These are phyloP conservation scores for Canariomyces notabilis DNA, from an alignment of 2,329 filamentous ascomycete species.

Conservation along the genomic window DNA sequence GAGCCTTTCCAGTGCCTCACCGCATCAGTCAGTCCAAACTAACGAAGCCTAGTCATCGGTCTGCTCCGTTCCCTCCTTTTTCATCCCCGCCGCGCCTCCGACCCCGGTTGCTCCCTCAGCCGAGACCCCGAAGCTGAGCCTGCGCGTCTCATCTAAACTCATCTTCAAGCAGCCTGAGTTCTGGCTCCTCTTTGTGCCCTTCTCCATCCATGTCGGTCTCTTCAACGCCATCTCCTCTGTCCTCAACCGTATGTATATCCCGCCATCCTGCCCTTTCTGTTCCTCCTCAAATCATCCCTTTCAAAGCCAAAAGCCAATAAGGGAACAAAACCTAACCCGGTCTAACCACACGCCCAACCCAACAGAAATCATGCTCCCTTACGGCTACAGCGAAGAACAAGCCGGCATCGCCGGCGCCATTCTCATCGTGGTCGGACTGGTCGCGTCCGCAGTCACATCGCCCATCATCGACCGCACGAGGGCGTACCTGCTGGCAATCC, in stretches of 20 bases:
- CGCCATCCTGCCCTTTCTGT: too few relatives aligned
- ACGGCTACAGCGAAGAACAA: slow-evolving; percentile 76
- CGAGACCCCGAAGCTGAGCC: slow-evolving; percentile 49
- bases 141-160: slow-evolving; percentile 48
- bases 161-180: slow-evolving; percentile 62
- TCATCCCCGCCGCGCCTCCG: slow-evolving; percentile 71
- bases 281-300: too few relatives aligned
- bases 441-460: slow-evolving; percentile 68
- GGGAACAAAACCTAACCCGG: too few relatives aligned
- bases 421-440: slow-evolving; percentile 81
- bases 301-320: too few relatives aligned
- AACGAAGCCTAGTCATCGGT: slow-evolving; percentile 48
- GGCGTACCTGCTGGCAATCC: slow-evolving; percentile 67
- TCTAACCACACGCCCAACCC: too few relatives aligned
- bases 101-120: slow-evolving; percentile 70
- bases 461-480: slow-evolving; percentile 85
- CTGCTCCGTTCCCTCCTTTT: slow-evolving; percentile 69
- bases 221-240: slow-evolving; percentile 91
- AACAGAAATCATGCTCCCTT: slow-evolving; percentile 74
- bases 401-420: slow-evolving; percentile 87
- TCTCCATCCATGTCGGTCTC: slow-evolving; percentile 77
- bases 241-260: slow-evolving; percentile 62
- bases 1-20: too few relatives aligned
- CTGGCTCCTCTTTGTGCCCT: slow-evolving; percentile 77
- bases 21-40: too few relatives aligned